Base-by-base conservation (phyloP, 2,329 filamentous ascomycete genomes). In the Penicillium verrucosum region DNA sequence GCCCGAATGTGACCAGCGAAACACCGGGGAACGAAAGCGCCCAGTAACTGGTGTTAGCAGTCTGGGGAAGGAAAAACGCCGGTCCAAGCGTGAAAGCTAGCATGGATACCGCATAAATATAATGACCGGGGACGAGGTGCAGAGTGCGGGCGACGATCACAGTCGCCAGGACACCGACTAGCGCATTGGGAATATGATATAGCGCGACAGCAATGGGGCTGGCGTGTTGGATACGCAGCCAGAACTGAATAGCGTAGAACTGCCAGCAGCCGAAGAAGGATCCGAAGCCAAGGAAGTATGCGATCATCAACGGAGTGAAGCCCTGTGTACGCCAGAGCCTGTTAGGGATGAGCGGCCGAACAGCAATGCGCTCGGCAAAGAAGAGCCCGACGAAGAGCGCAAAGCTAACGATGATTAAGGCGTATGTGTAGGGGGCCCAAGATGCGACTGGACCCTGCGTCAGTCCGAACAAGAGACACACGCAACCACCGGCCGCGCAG, bases 381-480 rank as follows among this genome's bases (percentile, higher is more conserved):
- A 81, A 76, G 58, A 83, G 80, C 1, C 73, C 69, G 4, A 71
- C 66, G 21, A 81, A 65, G 16, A 81, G 68, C 0, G 81, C 51
- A n/a, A 81, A 45, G 4, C 80, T 80, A 3, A 82, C 56, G 25
- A 80, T 76, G 1, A 82, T 72, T 8, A 78, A 61, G 1, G 75
- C 71, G 59, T 77, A 79, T 14, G 81, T 77, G 63, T 82, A 82
- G 0, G 78, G 69, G 4, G 74, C 61, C 81, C 81, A 83, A 0
- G 77, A 75, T 5, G 78, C 77, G 1, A 78, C 73, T 0, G 78
- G 75, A 3, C 78, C 80, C 63, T 82, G 80, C 38, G 83, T 85
- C 70, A 81, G 81, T 0, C 81, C 80, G 50, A 85, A 81, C 54
- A 84, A 82, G 61, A 84, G 74, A n/a, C 83, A 74, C 3, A 84